Percentiles rank a stretch among this genome's conserved stretches.
These are phyloP conservation scores for Fusarium sp. DNA, from an alignment of 2,329 filamentous ascomycete species.

Conservation along the genomic window DNA sequence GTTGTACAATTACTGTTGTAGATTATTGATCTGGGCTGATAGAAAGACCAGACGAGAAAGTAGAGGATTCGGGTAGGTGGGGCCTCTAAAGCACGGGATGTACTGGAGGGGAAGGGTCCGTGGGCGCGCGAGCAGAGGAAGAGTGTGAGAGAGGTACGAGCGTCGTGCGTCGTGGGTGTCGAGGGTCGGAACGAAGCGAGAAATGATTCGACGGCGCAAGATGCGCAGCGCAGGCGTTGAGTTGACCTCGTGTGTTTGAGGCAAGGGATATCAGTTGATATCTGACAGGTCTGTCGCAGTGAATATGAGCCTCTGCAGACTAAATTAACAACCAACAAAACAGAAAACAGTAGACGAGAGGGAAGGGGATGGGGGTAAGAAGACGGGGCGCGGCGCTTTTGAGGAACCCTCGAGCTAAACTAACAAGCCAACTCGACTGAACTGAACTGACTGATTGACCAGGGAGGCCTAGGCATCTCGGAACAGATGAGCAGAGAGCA, in stretches of 20 bases:
- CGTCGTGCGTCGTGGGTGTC: slow-evolving; percentile 38
- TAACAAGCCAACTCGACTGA: slow-evolving; percentile 34
- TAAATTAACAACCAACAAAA: slow-evolving; percentile 28
- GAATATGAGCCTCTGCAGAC: slow-evolving; percentile 18
- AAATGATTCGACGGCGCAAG: slow-evolving; percentile 35
- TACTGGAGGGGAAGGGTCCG: slow-evolving; percentile 42
- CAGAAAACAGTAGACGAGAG: slow-evolving; percentile 30
- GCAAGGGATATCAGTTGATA: slow-evolving; percentile 39
- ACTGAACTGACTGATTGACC: slow-evolving; percentile 39
- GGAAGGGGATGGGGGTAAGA: slow-evolving; percentile 40
- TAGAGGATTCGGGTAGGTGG: slow-evolving; percentile 39
- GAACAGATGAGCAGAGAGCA: slow-evolving; percentile 41
- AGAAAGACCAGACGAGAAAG: slow-evolving; percentile 37
- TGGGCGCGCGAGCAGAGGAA: slow-evolving; percentile 24
- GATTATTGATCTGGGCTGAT: slow-evolving; percentile 38
- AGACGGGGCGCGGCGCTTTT: slow-evolving; percentile 44
- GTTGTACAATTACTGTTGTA: slow-evolving; percentile 25
- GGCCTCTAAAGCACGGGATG: slow-evolving; percentile 30
- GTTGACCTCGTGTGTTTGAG: slow-evolving; percentile 27
- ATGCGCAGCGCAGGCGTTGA: slow-evolving; percentile 35
- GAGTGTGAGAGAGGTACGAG: slow-evolving; percentile 40
- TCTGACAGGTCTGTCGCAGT: slow-evolving; percentile 19
- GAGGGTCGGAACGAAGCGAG: slow-evolving; percentile 41
- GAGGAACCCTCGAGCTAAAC: slow-evolving; percentile 36
- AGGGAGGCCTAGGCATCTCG: slow-evolving; percentile 32